phyloP scores from a whole-genome alignment of 805 yeast genomes.

The Ogataea chonburiensis region DNA sequence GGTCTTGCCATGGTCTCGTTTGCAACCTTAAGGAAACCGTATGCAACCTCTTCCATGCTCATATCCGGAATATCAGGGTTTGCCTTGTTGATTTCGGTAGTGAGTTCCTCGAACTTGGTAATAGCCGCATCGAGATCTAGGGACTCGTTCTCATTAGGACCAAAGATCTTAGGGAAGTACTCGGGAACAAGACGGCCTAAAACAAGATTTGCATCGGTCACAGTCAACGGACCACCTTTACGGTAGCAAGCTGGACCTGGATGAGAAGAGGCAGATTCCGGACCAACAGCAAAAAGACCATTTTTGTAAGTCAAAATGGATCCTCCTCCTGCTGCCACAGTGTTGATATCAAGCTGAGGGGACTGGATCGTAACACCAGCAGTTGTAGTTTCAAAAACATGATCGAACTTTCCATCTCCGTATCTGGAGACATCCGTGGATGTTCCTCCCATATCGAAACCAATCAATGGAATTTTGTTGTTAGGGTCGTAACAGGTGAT shows the following conservation, averaged over 20 bases:
- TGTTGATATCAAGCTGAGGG: constrained; percentile 72
- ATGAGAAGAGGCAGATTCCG: constrained; percentile 79
- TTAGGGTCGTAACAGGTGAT: constrained; percentile 65
- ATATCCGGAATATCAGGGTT: constrained; percentile 40
- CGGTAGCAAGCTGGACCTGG: constrained; percentile 88
- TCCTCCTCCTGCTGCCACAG: constrained; percentile 49
- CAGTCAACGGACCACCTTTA: constrained; percentile 77
- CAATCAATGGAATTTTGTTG: constrained; percentile 64
- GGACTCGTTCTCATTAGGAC: constrained; percentile 69
- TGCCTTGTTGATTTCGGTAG: constrained; percentile 55
- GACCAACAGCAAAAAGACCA: constrained; percentile 75
- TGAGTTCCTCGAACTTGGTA: constrained; percentile 50
- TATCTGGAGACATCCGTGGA: constrained; percentile 81
- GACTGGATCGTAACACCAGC: constrained; percentile 83
- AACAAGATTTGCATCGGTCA: constrained; percentile 78
- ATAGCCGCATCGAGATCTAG: constrained; percentile 55
- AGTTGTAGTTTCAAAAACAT: constrained; percentile 80
- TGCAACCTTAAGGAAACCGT: constrained; percentile 80
- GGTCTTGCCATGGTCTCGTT: constrained; percentile 89
- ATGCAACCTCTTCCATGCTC: constrained; percentile 68
- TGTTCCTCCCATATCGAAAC: constrained; percentile 92
- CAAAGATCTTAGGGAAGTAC: constrained; percentile 75
- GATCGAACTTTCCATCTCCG: constrained; percentile 65
- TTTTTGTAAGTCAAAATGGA: constrained; percentile 62
- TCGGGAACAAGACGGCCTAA: constrained; percentile 69